A percentile compares a stretch with the other conserved stretches of the same genome.
phyloP scores from a whole-genome alignment of 2,329 filamentous ascomycete species.

The Claviceps spartinae region DNA sequence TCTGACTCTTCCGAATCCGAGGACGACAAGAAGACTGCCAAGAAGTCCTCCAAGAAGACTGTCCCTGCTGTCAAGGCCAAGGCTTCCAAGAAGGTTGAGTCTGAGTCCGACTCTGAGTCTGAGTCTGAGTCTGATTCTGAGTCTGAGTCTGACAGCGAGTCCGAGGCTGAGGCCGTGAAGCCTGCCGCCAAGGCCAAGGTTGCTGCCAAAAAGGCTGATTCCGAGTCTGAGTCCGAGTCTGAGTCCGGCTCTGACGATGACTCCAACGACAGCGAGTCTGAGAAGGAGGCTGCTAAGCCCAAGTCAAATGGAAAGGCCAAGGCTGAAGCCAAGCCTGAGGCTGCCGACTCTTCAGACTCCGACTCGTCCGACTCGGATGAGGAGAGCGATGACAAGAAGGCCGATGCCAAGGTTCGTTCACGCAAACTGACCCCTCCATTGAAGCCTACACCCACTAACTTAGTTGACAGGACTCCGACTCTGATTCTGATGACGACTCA shows the following conservation, averaged over 20 bases:
- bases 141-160: conserved; percentile 26
- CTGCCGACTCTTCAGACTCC: conserved; percentile 19
- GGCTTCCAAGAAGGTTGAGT: conserved; percentile 13
- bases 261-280: conserved; percentile 26
- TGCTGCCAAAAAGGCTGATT: conserved; percentile 15
- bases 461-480: conserved; percentile 1
- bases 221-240: conserved; percentile 20
- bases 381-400: conserved; percentile 11
- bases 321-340: conserved; percentile 13
- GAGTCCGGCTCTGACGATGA: conserved; percentile 21
- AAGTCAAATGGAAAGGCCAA: conserved; percentile 8
- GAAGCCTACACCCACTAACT: not conserved
- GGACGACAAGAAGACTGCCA: conserved; percentile 17
- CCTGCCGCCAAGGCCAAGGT: conserved; percentile 6
- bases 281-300: conserved; percentile 19
- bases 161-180: conserved; percentile 22
- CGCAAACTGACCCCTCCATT: too few relatives aligned
- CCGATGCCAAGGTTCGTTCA: conserved; percentile 17
- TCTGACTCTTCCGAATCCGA: conserved; percentile 22
- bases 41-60: conserved; percentile 14
- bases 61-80: conserved; percentile 9
- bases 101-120: conserved; percentile 13
- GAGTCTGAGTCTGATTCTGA: conserved; percentile 28
- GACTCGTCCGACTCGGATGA: conserved; percentile 18
- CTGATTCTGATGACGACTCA: conserved; percentile 20